Evolutionary conservation across 1,284 basidiomycete species (phyloP), one percentile per base, ranked within the genome.

Genomic region (Pseudomicrostroma phylloplanum): DNA sequence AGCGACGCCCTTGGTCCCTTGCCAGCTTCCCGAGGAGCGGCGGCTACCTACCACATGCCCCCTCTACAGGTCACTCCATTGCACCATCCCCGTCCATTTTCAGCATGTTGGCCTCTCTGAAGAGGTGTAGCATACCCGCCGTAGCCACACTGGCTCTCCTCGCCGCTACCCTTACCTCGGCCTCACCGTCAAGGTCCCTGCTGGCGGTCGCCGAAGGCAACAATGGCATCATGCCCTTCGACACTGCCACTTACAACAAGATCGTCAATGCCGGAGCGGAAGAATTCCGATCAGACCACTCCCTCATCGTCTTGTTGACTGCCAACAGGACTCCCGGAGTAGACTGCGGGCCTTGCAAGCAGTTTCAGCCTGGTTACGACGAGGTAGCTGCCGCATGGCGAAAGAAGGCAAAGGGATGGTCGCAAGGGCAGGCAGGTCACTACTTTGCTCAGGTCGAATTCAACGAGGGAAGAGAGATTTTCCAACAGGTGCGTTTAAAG

Each of bases 391-490:
- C 57, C n/a, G 64, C 66, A 41, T 74, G 70, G 67, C 65, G 51
- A 58, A 60, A 40, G 21, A 51, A 43, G 19, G 57, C 19, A 30
- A 51, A 6, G 60, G 19, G n/a, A 53, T 43, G 39, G 49, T 54
- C 19, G 21, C 13, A 17, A 25, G 51, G 51, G 13, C 67, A 67
- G 54, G 4, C 39, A 2, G 67, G 66, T 41, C 64, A 72, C 46
- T 66, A 74, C 42, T 74, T 76, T 56, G 55, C 68, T 56, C 64
- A 67, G 53, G 60, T 72, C 56, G 72, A 76, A 57, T 76, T 73
- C 55, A 57, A 53, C 17, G 60, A 69, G 1, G 69, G 59, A 1
- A 56, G 64, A 49, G 59, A 66, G 46, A 58, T 73, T 7, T 76
- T 74, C 46, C 62, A 57, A 43, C 58, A 64, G 56, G 54, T 66